Base-by-base conservation (phyloP, 139 green algal species). In the Asterochloris erici region DNA sequence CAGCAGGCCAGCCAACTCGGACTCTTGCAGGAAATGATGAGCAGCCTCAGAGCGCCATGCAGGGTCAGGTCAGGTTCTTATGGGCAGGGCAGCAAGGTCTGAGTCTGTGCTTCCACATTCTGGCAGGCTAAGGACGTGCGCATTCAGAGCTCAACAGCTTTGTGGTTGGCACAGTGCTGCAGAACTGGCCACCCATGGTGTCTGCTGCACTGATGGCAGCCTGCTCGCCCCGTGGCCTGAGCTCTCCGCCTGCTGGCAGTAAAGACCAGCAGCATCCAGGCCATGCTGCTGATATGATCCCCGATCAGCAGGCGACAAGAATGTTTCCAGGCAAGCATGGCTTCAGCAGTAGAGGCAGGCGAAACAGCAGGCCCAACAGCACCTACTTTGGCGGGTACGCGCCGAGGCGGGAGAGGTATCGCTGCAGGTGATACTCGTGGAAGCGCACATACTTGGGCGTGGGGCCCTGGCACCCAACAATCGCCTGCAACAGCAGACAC, bases 351-450 rank as follows among this genome's bases (percentile, higher is more conserved):
- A 6, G 38, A 54, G 38, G 38, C 38, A 54, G 38, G 38, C 38
- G 6, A 6, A 54, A 54, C 38, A 54, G 38, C 38, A 54, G 38
- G 38, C 23, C 66, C 66, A 73, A 73, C 66, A 73, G 66, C 38
- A 54, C 79, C 11, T 69, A 79, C 84, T 81, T 83, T 14, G 85
- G 77, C 14, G 85, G 79, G 81, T 84, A 85, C 23, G 77, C 78
- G 11, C 79, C 79, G 27, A 88, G 64, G 15, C 73, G 74, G 28
- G 81, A 85, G 14, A 88, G 81, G 71, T 82, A 83, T 38, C 81
- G 77, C 77, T 88, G 85, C 54, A 88, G 54, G 54, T 88, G 85
- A 17, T 76, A 29, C 54, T 88, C 85, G 60, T 85, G 81, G 81
- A 81, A 88, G 15, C 63, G 60, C n/a, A 75, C 81, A 54, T 84